Percentiles rank a stretch among this genome's conserved stretches.
phyloP scores from a whole-genome alignment of 768 basidiomycete species.

The Chalciporus chontae region DNA sequence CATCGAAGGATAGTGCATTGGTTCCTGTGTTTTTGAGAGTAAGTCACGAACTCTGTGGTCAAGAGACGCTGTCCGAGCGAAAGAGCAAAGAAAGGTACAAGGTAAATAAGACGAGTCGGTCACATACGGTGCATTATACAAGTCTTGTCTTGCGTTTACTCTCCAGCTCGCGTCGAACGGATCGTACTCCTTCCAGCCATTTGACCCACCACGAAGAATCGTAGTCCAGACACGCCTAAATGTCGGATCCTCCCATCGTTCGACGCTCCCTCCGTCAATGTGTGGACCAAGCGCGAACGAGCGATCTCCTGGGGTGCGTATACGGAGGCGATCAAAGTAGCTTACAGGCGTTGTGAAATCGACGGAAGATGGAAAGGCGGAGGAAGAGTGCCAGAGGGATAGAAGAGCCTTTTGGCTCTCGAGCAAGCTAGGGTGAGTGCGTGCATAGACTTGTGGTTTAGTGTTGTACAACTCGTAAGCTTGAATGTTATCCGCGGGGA shows the following conservation, averaged over 20 bases:
- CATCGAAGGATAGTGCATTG: constrained; percentile 55
- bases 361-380: constrained; percentile 41
- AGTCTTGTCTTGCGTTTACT: constrained; percentile 50
- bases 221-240: constrained; percentile 39
- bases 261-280: constrained; percentile 47
- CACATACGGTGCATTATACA: constrained; percentile 56
- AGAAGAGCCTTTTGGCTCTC: constrained; percentile 56
- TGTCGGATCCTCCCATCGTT: constrained; percentile 53
- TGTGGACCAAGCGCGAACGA: constrained; percentile 68
- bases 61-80: no score
- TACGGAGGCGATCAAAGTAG: constrained; percentile 74
- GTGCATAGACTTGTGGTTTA: constrained; percentile 57
- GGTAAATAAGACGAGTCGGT: neutral
- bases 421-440: constrained; percentile 60
- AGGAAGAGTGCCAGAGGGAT: constrained; percentile 49
- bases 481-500: constrained; percentile 64
- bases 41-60: neutral
- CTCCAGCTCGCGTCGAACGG: constrained; percentile 47
- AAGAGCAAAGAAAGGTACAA: no score
- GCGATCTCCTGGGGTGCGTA: constrained; percentile 67
- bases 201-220: constrained; percentile 41
- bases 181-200: no score
- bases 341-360: constrained; percentile 58
- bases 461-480: constrained; percentile 76
- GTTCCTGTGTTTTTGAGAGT: constrained; percentile 33